Conservation (phyloP, 495 filamentous ascomycete genomes). For the Cryomyces minteri region DNA sequence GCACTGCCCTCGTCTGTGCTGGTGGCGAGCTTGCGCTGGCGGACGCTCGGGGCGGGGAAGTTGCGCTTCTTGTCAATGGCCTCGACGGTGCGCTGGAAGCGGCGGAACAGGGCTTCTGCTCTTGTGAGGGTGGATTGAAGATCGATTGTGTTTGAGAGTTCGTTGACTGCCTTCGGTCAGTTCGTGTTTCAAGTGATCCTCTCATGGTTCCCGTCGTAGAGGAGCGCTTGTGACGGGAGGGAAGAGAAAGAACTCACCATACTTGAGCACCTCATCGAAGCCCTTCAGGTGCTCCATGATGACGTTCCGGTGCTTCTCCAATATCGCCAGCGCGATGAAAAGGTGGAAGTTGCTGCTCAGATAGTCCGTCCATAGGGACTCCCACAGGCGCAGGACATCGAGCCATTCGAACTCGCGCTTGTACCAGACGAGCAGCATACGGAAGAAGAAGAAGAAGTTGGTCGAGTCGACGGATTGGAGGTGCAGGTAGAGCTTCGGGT, state of each 20-base stretch:
- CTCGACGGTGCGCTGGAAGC: constrained; percentile 74
- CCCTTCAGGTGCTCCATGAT: constrained; percentile 89
- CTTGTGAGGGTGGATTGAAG: constrained; percentile 65
- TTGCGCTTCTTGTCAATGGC: constrained; percentile 72
- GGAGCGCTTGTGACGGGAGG: background rate
- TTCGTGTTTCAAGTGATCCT: background rate
- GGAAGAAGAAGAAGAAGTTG: constrained; percentile 99
- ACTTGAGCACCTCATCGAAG: constrained; percentile 96
- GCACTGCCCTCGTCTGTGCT: background rate
- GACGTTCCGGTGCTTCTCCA: constrained; percentile 88
- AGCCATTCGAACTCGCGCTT: constrained; percentile 89
- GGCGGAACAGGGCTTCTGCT: constrained; percentile 72
- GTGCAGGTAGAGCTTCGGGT: constrained; percentile 83
- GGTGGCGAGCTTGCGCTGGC: constrained; percentile 25
- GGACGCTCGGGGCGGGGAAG: constrained; percentile 47
- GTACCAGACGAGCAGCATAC: constrained; percentile 96
- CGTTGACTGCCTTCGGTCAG: constrained; percentile 46
- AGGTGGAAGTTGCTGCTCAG: constrained; percentile 77
- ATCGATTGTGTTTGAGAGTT: constrained; percentile 84
- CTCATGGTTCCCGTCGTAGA: background rate
- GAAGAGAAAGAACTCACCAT: constrained; percentile 37
- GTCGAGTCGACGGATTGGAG: constrained; percentile 79
- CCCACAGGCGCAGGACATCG: constrained; percentile 80
- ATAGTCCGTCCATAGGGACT: constrained; percentile 87
- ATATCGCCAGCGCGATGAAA: constrained; percentile 80